phyloP scores from a whole-genome alignment of 805 yeast species.

The Torulaspora microellipsoides region DNA sequence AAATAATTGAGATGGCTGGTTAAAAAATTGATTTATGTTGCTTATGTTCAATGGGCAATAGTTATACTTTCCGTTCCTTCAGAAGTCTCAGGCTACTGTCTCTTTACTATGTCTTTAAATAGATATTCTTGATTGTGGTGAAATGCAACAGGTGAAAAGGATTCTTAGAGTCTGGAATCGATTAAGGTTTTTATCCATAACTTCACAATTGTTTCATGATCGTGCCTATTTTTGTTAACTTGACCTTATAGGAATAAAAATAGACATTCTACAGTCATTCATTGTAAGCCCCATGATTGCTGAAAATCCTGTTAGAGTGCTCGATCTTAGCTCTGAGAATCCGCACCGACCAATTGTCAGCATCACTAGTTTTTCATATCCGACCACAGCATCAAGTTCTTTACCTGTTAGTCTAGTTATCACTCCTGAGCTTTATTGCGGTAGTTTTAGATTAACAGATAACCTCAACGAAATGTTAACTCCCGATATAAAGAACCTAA shows the following conservation, averaged over 20 bases:
- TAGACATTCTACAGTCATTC: no score
- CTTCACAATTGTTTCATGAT: no score
- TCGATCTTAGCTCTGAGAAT: conserved; percentile 7
- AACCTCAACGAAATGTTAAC: conserved; percentile 4
- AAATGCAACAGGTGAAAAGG: no score
- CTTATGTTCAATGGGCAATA: neutral
- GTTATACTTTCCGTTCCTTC: no score
- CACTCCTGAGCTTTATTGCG: neutral
- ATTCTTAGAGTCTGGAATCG: no score
- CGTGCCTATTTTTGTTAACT: no score
- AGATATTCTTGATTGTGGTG: no score
- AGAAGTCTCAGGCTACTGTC: no score
- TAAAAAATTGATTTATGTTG: neutral
- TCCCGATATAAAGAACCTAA: conserved; percentile 7
- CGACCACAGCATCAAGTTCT: conserved; percentile 5
- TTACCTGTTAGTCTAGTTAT: neutral
- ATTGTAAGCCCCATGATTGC: neutral
- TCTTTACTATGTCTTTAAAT: no score
- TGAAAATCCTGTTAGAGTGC: neutral
- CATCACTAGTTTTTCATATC: conserved; percentile 2
- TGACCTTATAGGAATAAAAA: no score
- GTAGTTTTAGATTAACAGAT: conserved; percentile 1
- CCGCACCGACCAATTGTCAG: conserved; percentile 6
- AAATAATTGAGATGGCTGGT: conserved; percentile 6
- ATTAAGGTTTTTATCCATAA: no score